Evolutionary conservation across 2,329 filamentous ascomycete species (phyloP), one percentile per base, ranked within the genome.

Genomic region (Alternaria conjuncta): DNA sequence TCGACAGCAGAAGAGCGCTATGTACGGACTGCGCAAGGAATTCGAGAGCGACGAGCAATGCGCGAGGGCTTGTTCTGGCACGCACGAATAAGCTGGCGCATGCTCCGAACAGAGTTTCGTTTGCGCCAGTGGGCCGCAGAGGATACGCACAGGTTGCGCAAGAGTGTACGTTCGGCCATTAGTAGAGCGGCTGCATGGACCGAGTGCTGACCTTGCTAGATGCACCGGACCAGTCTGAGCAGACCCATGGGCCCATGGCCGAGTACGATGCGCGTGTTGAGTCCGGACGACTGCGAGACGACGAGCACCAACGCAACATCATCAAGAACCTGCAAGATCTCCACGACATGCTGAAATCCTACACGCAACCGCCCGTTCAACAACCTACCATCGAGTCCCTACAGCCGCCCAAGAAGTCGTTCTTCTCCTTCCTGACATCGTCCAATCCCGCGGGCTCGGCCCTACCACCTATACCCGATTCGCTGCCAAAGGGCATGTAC

Each of bases 241-340:
- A 54, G n/a, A 57, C 21, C 32, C 67, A 72, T 64, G 94, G 94
- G 0, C 96, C 96, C 3, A 86, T 98, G 75, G 87, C 89, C 68
- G 95, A 98, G 80, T 99, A 99, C 80, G 91, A 97, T 78, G 85
- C 86, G 63, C 88, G 95, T 50, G 94, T 99, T 9, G 84, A 89
- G 50, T 83, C 85, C 46, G 93, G 94, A 11, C 84, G 88, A 53
- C 79, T 99, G 68, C 87, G 91, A 68, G 93, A 98, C 78, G 96
- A 99, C 78, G 89, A 93, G 68, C 92, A 97, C 81, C 96, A 99
- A 80, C 86, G 96, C 86, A 90, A 90, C 45, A 95, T 99, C 71
- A 94, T 99, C 71, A 88, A 96, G 77, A 92, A 88, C 74, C 86
- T 99, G 6, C 93, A 99, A 81, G 90, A 94, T 76, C 88, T 99